Evolutionary conservation across 2,329 filamentous ascomycete genomes (phyloP), one percentile per base, ranked within the genome.

Genomic region (Ceratocystis ficicola): DNA sequence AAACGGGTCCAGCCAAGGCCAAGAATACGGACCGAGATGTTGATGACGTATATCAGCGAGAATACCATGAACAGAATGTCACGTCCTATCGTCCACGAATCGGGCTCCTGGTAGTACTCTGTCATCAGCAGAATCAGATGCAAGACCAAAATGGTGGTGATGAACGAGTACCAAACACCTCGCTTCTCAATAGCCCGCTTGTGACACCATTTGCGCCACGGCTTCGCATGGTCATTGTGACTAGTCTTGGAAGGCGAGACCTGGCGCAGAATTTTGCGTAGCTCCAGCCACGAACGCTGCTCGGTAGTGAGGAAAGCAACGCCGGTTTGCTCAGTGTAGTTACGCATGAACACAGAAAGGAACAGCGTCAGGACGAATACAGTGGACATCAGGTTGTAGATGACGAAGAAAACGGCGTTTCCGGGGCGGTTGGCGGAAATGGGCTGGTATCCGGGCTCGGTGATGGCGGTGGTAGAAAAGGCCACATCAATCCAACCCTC

Each of bases 331-430:
- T 99, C 94, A 0, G 94, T 99, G 76, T 99, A 99, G 74, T 96
- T 99, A 68, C 94, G 90, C 94, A 99, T 99, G 75, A 99, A 99
- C 68, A 99, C 94, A 66, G 94, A 97, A 61, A 99, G 95, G 75
- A 99, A 99, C 73, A 99, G 79, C 0, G 94, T 99, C 73, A 99
- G 81, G 68, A 99, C 88, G 76, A 99, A 99, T 69, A 99, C 93
- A 0, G 94, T 94, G 41, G 91, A 91, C 71, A 99, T 81, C 73
- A 99, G 83, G 76, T 99, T 99, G 84, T 97, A 99, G 3, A 93
- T 81, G 66, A 99, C 85, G 73, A 99, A 96, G 79, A 96, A 99
- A 44, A 97, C 75, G 0, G 90, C 92, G 70, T 99, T 97, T 50
- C 88, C 91, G 72, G 92, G 85, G 1, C 88, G 83, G 1, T 83